Conservation (phyloP, 2,329 filamentous ascomycete genomes). For the Beauveria pseudobassiana region DNA sequence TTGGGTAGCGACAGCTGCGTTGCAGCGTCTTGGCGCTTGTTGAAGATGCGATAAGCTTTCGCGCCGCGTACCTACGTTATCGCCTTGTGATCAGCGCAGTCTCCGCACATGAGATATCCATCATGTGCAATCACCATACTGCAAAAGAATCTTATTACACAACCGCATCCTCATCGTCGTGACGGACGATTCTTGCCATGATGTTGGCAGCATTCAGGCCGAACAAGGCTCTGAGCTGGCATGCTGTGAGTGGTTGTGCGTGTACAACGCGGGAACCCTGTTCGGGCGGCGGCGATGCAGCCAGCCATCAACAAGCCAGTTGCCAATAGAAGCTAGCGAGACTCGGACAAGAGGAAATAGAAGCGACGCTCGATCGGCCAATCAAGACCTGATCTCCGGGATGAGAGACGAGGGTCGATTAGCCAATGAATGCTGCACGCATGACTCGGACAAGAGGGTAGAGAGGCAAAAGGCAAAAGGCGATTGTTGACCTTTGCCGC, state of each 20-base stretch:
- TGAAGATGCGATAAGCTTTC: neutral
- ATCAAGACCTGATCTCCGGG: neutral
- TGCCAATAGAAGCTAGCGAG: neutral
- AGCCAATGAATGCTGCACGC: neutral
- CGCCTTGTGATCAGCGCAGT: neutral
- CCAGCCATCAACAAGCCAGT: neutral
- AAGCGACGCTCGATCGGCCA: neutral
- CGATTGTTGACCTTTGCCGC: neutral
- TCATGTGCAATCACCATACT: neutral
- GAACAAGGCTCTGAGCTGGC: neutral
- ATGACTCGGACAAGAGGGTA: neutral
- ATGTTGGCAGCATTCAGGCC: neutral
- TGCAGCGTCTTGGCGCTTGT: neutral
- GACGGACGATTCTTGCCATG: too few relatives aligned
- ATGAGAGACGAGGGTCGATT: neutral
- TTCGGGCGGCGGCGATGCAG: neutral
- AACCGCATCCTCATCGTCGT: neutral
- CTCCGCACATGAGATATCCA: neutral
- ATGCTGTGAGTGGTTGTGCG: neutral
- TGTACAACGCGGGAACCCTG: conserved; percentile 1
- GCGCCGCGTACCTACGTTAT: neutral
- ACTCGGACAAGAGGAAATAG: neutral
- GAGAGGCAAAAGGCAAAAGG: neutral
- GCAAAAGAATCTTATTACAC: neutral
- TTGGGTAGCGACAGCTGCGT: neutral